Base-by-base conservation (phyloP, 2,329 filamentous ascomycete species). In the Aspergillus sp. region DNA sequence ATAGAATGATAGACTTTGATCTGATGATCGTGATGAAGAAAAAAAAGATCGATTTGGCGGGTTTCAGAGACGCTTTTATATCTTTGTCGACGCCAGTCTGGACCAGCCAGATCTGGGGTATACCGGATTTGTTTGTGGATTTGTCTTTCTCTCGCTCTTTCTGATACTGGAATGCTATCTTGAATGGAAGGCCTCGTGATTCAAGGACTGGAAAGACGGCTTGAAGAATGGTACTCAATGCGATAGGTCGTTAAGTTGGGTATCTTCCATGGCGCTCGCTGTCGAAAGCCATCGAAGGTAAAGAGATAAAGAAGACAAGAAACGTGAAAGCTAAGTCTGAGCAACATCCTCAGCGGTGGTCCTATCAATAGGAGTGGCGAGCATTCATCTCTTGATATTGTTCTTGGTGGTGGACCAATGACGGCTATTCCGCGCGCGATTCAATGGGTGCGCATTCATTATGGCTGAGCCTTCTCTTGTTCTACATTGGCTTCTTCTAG, bases 361-460 rank as follows among this genome's bases (percentile, higher is more conserved):
- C 55, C 5, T 52, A 32, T 59, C 6, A 29, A 45, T n/a, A 7
- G 9, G n/a, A 18, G 6, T 55, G 36, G 12, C 36, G 16, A 42
- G 52, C n/a, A 59, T 36, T 20, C 14, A 18, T 4, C 16, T 29
- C 57, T 60, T 61, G 22, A 54, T 65, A 66, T 66, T 66, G 63
- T 65, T 63, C 63, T 56, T 52, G 10, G 4, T 29, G 29, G 16
- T 36, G 50, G 58, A 56, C 36, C 36, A 42, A 42, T 42, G 36
- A 42, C 6, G 36, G 36, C 16, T 5, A 42, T 42, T 54, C 16
- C 16, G 11, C 36, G 14, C 18, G 42, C 24, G 22, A 16, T 22
- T 14, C 22, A 14, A 49, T 51, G 22, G 45, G 22, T 46, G 29
- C 16, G 51, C 54, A 60, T 57, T 55, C 49, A 59, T 36, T 31